Percentiles rank a stretch among this genome's conserved stretches.
Evolutionary conservation across 139 green algal genomes (phyloP).

Genomic region (Pleodorina starrii): DNA sequence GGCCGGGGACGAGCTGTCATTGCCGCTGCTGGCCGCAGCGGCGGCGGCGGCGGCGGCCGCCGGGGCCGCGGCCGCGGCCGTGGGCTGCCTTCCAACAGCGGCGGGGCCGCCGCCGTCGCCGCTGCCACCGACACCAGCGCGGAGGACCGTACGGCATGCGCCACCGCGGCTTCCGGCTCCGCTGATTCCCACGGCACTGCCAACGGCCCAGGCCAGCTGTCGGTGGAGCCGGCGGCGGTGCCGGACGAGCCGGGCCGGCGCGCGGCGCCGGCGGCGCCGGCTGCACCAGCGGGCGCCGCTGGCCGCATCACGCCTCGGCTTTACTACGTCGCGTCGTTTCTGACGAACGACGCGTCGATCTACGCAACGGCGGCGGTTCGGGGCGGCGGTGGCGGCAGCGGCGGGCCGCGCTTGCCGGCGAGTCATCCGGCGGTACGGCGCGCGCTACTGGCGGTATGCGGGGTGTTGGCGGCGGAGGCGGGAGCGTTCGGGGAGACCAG

Average conservation of each 20-base stretch:
- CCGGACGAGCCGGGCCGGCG: neutral
- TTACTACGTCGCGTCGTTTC: constrained; percentile 10
- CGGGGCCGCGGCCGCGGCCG: neutral
- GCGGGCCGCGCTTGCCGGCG: neutral
- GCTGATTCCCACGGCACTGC: neutral
- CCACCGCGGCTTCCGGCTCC: neutral
- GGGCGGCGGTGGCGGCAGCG: neutral
- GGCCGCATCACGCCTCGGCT: neutral
- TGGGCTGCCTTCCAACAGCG: neutral
- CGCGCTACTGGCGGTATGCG: neutral
- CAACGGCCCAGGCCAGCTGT: neutral
- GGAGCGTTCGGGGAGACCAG: neutral
- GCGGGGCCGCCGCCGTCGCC: neutral
- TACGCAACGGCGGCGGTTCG: neutral
- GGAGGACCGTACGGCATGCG: neutral
- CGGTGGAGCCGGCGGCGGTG: too few relatives aligned
- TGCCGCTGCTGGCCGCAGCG: neutral
- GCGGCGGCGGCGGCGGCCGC: neutral
- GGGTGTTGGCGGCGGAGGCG: constrained; percentile 14
- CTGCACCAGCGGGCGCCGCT: neutral
- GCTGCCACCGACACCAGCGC: neutral
- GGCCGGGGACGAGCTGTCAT: neutral
- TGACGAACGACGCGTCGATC: neutral
- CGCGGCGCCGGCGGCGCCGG: too few relatives aligned
- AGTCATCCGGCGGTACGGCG: neutral